phyloP scores from a whole-genome alignment of 1,284 basidiomycete genomes.

The Fomitopsis pinicola region DNA sequence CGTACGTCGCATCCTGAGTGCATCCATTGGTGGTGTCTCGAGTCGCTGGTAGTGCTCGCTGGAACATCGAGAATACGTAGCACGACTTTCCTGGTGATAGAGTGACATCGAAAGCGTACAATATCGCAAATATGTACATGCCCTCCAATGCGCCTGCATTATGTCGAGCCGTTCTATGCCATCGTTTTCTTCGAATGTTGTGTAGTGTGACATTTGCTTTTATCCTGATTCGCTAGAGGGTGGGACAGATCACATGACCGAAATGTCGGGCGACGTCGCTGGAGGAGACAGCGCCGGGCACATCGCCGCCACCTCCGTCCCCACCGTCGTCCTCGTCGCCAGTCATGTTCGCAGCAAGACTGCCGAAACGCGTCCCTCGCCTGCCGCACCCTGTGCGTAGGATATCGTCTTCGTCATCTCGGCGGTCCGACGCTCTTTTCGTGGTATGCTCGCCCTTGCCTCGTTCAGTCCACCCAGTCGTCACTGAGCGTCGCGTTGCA shows the following conservation, averaged over 20 bases:
- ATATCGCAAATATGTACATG: no score
- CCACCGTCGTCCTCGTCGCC: slow-evolving; percentile 2
- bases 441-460: slow-evolving; percentile 35
- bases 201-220: neutral
- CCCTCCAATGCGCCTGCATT: no score
- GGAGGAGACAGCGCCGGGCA: neutral
- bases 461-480: neutral
- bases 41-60: no score
- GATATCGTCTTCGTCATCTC: slow-evolving; percentile 34
- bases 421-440: slow-evolving; percentile 50
- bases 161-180: no score
- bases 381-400: slow-evolving; percentile 21
- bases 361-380: slow-evolving; percentile 18
- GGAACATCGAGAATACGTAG: no score
- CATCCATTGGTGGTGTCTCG: no score
- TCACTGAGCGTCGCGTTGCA: slow-evolving; percentile 28
- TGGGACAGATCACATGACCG: neutral
- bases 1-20: no score
- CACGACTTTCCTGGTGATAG: no score
- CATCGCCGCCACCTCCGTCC: neutral
- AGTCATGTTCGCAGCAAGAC: slow-evolving; percentile 23
- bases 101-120: no score
- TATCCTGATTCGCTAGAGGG: neutral
- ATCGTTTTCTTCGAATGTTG: neutral
- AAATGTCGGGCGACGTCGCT: neutral